Conservation (phyloP, 2,329 filamentous ascomycete species). For the Venturia asperata region DNA sequence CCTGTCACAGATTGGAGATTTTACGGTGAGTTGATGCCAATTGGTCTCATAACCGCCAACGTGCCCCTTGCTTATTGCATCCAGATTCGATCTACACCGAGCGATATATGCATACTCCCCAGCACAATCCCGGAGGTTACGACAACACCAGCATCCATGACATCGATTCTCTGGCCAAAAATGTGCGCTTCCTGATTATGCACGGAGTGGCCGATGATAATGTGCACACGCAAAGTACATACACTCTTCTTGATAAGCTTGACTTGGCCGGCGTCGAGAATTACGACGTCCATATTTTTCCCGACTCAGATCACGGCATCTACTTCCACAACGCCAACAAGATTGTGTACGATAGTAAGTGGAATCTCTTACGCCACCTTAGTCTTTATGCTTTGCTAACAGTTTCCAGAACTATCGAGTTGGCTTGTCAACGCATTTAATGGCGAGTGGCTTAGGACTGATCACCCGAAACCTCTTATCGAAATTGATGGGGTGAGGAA, state of each 20-base stretch:
- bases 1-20: constrained; percentile 98
- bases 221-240: constrained; percentile 91
- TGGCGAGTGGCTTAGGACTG: constrained; percentile 73
- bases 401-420: constrained; percentile 59
- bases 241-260: constrained; percentile 78
- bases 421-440: constrained; percentile 98
- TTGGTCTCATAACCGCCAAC: not conserved
- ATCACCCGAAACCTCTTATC: constrained; percentile 42
- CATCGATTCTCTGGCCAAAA: constrained; percentile 62
- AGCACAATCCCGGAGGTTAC: constrained; percentile 74
- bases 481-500: constrained; percentile 2
- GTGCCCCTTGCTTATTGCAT: constrained; percentile 6
- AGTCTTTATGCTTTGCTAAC: constrained; percentile 21
- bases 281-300: constrained; percentile 94
- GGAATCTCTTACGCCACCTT: not conserved
- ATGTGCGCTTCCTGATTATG: constrained; percentile 87
- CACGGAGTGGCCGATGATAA: constrained; percentile 97
- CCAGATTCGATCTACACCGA: constrained; percentile 84
- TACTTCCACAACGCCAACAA: constrained; percentile 87
- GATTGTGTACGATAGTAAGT: constrained; percentile 89
- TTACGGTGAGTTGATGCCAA: constrained; percentile 50
- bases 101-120: constrained; percentile 92
- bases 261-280: constrained; percentile 78
- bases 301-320: constrained; percentile 91
- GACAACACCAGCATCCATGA: constrained; percentile 66